These are phyloP conservation scores for Silybum marianum DNA, from an alignment of 129 eudicot genomes.

Conservation along the genomic window DNA sequence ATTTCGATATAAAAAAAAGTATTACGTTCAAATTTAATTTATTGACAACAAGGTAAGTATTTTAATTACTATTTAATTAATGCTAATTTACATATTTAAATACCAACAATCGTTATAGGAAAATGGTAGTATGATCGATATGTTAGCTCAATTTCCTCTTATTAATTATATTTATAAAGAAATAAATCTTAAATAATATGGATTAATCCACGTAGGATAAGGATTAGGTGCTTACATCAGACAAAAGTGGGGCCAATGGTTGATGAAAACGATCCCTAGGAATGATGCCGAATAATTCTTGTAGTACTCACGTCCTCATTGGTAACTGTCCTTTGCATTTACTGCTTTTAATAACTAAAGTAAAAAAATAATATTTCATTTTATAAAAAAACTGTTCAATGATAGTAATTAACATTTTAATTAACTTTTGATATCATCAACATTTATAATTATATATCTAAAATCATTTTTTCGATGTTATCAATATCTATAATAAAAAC, in stretches of 20 bases:
- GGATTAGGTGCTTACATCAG: slow-evolving; percentile 37
- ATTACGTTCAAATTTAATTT: background rate
- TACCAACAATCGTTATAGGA: background rate
- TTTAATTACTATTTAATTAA: too few species aligned
- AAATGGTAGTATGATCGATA: background rate
- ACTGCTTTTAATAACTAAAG: slow-evolving; percentile 4
- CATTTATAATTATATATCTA: background rate
- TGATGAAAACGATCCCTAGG: slow-evolving; percentile 41
- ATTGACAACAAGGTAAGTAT: background rate
- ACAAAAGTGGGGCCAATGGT: slow-evolving; percentile 36
- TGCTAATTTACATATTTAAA: background rate
- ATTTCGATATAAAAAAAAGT: background rate
- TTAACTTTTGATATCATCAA: background rate
- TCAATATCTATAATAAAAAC: background rate
- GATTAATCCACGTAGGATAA: slow-evolving; percentile 27
- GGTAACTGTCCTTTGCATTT: slow-evolving; percentile 39
- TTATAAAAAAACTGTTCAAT: background rate
- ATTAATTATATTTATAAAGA: background rate
- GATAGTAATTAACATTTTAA: background rate
- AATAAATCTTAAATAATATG: background rate
- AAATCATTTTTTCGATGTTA: background rate
- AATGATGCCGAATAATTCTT: slow-evolving; percentile 37
- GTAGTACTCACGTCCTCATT: slow-evolving; percentile 39
- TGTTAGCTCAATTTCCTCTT: background rate
- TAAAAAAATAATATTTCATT: background rate